phyloP scores from a whole-genome alignment of 176 grass and related monocot genomes.

The Tuctoria greenei region DNA sequence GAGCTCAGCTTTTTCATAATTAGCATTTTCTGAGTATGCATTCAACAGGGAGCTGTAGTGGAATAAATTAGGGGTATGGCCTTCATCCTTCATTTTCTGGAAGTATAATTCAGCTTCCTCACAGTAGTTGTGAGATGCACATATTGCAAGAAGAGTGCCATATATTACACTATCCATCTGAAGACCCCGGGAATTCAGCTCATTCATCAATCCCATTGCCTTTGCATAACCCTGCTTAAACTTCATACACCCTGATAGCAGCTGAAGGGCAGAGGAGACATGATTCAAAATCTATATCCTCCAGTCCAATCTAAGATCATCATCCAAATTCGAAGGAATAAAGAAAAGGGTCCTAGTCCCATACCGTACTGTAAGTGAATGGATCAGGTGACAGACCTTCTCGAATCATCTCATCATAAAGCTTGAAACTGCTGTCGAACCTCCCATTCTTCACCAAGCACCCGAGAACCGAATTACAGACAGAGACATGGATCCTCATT shows the following conservation, averaged over 20 bases:
- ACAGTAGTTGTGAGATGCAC: constrained; percentile 75
- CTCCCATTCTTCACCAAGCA: constrained; percentile 84
- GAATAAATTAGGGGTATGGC: constrained; percentile 76
- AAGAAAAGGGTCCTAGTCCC: constrained; percentile 34
- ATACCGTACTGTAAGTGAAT: constrained; percentile 90
- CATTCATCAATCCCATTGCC: constrained; percentile 72
- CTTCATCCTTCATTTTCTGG: constrained; percentile 89
- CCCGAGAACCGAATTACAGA: constrained; percentile 90
- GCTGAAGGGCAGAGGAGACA: constrained; percentile 48
- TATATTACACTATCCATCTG: constrained; percentile 93
- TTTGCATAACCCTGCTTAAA: constrained; percentile 66
- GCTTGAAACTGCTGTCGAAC: constrained; percentile 70
- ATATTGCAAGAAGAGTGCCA: constrained; percentile 79
- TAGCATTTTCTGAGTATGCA: constrained; percentile 71
- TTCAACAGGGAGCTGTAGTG: constrained; percentile 95
- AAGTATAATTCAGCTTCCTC: constrained; percentile 84
- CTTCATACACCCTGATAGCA: constrained; percentile 82
- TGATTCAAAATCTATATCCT: constrained; percentile 9
- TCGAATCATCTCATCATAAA: constrained; percentile 77
- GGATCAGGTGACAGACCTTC: constrained; percentile 78
- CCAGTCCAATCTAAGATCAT: background rate
- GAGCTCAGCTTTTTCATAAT: constrained; percentile 71
- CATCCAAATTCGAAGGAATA: background rate
- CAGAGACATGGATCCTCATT: constrained; percentile 55
- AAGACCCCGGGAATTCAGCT: constrained; percentile 56